Evolutionary conservation across 306 rosid species (phyloP), one percentile per base, ranked within the genome.

Genomic region (Morella rubra): DNA sequence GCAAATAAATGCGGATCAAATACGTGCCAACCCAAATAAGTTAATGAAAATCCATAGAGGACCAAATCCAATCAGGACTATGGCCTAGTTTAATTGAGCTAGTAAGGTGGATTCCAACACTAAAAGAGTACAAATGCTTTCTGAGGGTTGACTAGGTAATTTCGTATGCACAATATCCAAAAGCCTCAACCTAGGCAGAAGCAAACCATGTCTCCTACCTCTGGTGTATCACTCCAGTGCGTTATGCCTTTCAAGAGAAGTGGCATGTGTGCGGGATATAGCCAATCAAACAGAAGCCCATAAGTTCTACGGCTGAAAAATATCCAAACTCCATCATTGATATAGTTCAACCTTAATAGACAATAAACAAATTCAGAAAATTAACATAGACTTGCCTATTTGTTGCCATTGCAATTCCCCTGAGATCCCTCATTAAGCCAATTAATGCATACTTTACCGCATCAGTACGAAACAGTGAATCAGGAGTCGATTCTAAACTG

Each of bases 351-450:
- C 69, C 15, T 62, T 58, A 24, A 27, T 14, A 53, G 65, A 76
- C 64, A 52, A 49, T 72, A 44, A 46, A 49, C 52, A 74, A 44
- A 67, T 73, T 50, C 52, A 69, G 67, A 79, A 81, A 71, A 74
- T 64, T 55, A 56, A 42, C 32, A 46, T 54, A 56, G 75, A 76
- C 73, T 71, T 83, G 85, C 99, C 98, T 96, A 77, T 89, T 92
- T 82, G 99, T 89, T 59, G 99, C 98, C 98, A 96, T 92, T 42
- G 99, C 87, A 80, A 96, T 96, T 84, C 99, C 99, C 83, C 98
- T 86, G 56, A 96, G 98, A 79, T 96, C 99, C 87, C 99, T 88
- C 99, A 90, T 91, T 86, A 96, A 73, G 79, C 98, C 99, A 77
- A 96, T 89, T 73, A 96, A 87, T 55, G 89, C 91, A 84, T 74